These are phyloP conservation scores for Mortierella antarctica DNA, from an alignment of 192 early-diverging fungal species.

Conservation along the genomic window DNA sequence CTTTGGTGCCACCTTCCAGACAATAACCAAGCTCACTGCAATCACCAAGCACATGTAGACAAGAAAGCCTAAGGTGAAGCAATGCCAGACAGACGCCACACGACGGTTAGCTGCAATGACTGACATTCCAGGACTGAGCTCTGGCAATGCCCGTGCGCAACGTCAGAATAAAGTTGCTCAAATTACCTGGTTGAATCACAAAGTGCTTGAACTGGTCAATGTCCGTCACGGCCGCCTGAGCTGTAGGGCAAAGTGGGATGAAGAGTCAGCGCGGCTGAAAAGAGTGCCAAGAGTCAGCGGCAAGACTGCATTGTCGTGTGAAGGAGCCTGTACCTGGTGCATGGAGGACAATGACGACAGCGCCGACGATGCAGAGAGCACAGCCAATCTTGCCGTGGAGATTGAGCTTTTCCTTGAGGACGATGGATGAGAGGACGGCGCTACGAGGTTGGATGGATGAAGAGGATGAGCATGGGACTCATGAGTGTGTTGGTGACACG, in stretches of 20 bases:
- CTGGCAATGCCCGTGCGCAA: not conserved
- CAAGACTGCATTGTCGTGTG: no score
- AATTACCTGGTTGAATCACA: slow-evolving; percentile 67
- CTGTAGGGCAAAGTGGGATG: not conserved
- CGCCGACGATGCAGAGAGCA: slow-evolving; percentile 70
- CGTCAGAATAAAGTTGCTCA: not conserved
- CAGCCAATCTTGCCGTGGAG: slow-evolving; percentile 74
- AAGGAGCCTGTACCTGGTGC: slow-evolving; percentile 53
- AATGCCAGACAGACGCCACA: slow-evolving; percentile 15
- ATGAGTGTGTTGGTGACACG: no score
- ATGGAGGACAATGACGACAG: slow-evolving; percentile 63
- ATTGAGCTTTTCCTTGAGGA: slow-evolving; percentile 74
- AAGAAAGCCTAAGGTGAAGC: slow-evolving; percentile 57
- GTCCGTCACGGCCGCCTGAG: slow-evolving; percentile 73
- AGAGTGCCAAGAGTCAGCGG: not conserved
- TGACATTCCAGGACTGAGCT: not conserved
- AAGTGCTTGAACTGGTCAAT: slow-evolving; percentile 82
- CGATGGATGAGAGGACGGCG: slow-evolving; percentile 68
- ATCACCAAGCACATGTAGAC: slow-evolving; percentile 63
- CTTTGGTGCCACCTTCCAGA: slow-evolving; percentile 66
- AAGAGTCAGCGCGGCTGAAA: not conserved
- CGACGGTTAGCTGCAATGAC: not conserved
- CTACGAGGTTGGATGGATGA: slow-evolving; percentile 23
- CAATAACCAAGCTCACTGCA: slow-evolving; percentile 48
- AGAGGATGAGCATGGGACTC: not conserved